These are phyloP conservation scores for Moelleriella libera DNA, from an alignment of 2,329 filamentous ascomycete genomes.

Conservation along the genomic window DNA sequence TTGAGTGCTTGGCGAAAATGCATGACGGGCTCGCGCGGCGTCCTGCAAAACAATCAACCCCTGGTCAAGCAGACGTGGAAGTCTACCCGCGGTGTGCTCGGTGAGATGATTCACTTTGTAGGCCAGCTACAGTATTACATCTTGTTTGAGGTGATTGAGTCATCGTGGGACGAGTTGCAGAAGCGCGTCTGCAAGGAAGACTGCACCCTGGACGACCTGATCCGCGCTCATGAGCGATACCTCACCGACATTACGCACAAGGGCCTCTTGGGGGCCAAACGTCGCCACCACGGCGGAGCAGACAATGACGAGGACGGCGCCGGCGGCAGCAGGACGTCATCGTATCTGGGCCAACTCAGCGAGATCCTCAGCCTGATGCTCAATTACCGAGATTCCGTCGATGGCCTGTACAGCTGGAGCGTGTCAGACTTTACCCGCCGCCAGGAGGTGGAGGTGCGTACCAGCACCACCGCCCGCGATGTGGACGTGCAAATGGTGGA, in stretches of 20 bases:
- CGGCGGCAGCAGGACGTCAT: conserved; percentile 29
- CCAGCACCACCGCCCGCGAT: conserved; percentile 38
- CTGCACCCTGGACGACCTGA: conserved; percentile 88
- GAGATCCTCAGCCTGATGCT: conserved; percentile 92
- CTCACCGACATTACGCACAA: conserved; percentile 93
- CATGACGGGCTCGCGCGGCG: conserved; percentile 90
- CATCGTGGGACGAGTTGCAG: conserved; percentile 85
- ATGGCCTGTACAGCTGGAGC: conserved; percentile 87
- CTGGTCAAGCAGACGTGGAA: conserved; percentile 76
- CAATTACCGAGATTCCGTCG: conserved; percentile 80
- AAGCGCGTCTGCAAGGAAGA: conserved; percentile 68
- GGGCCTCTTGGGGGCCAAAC: conserved; percentile 68
- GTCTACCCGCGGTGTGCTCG: conserved; percentile 69
- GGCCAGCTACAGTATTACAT: conserved; percentile 98
- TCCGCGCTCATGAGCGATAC: conserved; percentile 80
- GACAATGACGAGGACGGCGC: conserved; percentile 46
- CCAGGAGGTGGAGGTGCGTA: conserved; percentile 71
- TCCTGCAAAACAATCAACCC: conserved; percentile 59
- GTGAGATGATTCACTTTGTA: conserved; percentile 98
- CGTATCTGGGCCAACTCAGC: conserved; percentile 81
- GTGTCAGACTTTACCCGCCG: conserved; percentile 85
- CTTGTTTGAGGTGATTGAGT: conserved; percentile 94
- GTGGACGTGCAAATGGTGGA: conserved; percentile 12
- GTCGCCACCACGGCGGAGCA: conserved; percentile 26
- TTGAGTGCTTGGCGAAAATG: conserved; percentile 85